Percentiles rank a stretch among this genome's conserved stretches.
Evolutionary conservation across 129 eudicot species (phyloP).

Genomic region (Erigeron canadensis): DNA sequence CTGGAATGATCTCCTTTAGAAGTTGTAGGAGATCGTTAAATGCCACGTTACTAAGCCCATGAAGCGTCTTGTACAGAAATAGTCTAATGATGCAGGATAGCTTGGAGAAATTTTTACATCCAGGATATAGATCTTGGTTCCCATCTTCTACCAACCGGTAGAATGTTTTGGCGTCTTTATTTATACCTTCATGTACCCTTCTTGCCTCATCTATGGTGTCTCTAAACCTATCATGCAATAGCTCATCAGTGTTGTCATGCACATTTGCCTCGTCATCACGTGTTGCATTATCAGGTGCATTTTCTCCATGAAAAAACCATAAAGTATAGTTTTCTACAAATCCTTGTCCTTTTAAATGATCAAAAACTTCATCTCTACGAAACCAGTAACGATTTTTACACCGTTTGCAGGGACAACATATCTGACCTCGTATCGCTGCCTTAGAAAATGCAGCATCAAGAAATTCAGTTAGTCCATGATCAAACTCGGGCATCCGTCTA

Average conservation of each 20-base stretch:
- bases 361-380: constrained; percentile 11
- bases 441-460: constrained; percentile 15
- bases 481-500: constrained; percentile 10
- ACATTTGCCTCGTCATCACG: background rate
- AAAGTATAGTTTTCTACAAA: background rate
- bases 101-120: constrained; percentile 10
- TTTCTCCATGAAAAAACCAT: constrained; percentile 20
- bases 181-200: background rate
- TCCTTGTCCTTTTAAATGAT: constrained; percentile 7
- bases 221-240: background rate
- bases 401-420: constrained; percentile 8
- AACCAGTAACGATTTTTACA: constrained; percentile 9
- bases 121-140: constrained; percentile 1
- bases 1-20: background rate
- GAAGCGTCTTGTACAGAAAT: constrained; percentile 8
- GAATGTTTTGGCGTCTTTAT: background rate
- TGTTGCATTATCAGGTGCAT: background rate
- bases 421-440: background rate
- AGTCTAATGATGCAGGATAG: background rate
- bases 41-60: constrained; percentile 9
- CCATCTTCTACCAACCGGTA: constrained; percentile 7
- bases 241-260: background rate
- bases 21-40: constrained; percentile 11
- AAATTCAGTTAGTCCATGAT: constrained; percentile 4
- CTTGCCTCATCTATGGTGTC: background rate